These are phyloP conservation scores for Hemisphaericaspora nanyangensis DNA, from an alignment of 805 yeast genomes.

Conservation along the genomic window DNA sequence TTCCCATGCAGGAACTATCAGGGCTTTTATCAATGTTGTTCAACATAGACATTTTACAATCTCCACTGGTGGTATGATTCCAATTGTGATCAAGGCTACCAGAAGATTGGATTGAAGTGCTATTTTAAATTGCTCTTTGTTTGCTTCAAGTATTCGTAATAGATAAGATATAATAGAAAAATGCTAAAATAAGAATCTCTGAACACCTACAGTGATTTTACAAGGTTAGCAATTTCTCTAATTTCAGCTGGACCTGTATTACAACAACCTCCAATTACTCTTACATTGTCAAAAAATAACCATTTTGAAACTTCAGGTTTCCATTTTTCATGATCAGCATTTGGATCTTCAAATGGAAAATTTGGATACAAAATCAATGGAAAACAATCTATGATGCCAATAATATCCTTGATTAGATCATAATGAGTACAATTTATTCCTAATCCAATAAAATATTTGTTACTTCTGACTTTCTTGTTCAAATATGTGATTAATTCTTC, in stretches of 20 bases:
- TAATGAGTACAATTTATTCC: conserved; percentile 71
- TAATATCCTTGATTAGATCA: conserved; percentile 35
- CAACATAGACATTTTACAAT: conserved; percentile 56
- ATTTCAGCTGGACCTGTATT: conserved; percentile 51
- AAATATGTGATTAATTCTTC: conserved; percentile 17
- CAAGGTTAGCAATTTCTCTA: conserved; percentile 5
- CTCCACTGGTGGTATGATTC: conserved; percentile 65
- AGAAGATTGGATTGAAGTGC: conserved; percentile 13
- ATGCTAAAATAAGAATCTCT: too few relatives aligned
- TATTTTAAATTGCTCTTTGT: too few relatives aligned
- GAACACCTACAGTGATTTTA: too few relatives aligned
- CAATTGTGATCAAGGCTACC: conserved; percentile 49
- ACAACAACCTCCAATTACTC: conserved; percentile 72
- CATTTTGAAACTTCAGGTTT: conserved; percentile 35
- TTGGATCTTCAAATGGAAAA: conserved; percentile 66
- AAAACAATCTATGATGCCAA: conserved; percentile 21
- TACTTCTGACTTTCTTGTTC: not conserved
- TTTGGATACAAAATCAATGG: conserved; percentile 68
- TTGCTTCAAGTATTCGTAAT: too few relatives aligned
- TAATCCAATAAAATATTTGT: conserved; percentile 39
- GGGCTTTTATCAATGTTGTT: conserved; percentile 41
- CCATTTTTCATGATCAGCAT: conserved; percentile 28
- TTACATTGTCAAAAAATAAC: conserved; percentile 38
- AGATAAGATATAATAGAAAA: too few relatives aligned
- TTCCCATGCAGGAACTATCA: conserved; percentile 50